These are phyloP conservation scores for Nicotiana paniculata DNA, from an alignment of 257 asterid species.

Conservation along the genomic window DNA sequence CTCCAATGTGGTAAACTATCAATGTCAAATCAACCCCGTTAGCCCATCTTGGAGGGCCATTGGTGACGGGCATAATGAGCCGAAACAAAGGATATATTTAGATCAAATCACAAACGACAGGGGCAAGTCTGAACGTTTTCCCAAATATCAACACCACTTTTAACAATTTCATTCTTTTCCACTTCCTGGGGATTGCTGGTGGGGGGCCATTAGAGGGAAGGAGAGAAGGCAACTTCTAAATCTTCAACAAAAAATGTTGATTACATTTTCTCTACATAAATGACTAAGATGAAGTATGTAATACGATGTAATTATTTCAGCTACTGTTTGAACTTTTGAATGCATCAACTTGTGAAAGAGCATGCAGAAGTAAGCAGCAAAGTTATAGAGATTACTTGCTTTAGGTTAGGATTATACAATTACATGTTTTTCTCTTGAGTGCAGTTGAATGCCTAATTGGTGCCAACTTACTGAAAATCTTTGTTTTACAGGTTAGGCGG, in stretches of 20 bases:
- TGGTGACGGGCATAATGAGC: too few species aligned
- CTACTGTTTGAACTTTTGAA: constrained; percentile 1
- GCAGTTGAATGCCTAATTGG: neutral
- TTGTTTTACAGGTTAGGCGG: constrained; percentile 44
- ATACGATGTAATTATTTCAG: neutral
- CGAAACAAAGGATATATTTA: too few species aligned
- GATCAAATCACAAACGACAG: too few species aligned
- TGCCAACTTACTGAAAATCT: neutral
- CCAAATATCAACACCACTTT: neutral
- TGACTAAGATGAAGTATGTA: neutral
- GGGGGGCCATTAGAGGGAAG: neutral
- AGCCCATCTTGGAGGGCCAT: too few species aligned
- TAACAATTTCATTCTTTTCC: neutral
- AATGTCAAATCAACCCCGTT: too few species aligned
- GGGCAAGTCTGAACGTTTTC: too few species aligned
- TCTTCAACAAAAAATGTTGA: neutral
- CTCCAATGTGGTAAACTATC: too few species aligned
- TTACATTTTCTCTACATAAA: neutral
- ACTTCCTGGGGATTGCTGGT: neutral
- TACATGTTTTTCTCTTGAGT: neutral
- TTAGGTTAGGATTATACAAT: neutral
- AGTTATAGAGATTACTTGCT: neutral
- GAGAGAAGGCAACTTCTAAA: neutral
- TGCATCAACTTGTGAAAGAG: neutral
- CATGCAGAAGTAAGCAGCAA: neutral